phyloP scores from a whole-genome alignment of 345 rosid species.

The Eucalyptus rudis region DNA sequence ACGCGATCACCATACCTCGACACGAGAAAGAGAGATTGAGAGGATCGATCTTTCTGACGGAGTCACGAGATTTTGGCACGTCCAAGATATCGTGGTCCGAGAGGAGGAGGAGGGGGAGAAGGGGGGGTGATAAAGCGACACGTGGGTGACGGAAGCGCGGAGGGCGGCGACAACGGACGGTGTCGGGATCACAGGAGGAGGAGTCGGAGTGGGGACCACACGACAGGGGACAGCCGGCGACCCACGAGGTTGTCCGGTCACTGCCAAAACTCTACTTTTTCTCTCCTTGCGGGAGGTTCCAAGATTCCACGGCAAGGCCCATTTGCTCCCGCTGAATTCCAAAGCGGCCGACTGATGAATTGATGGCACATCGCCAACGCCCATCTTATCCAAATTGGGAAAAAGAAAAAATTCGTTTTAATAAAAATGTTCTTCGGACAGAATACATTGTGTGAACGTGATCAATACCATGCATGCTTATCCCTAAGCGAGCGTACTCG shows the following conservation, averaged over 20 bases:
- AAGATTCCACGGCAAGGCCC: background rate
- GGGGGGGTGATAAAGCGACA: no score
- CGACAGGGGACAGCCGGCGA: background rate
- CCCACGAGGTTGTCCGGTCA: background rate
- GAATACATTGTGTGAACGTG: background rate
- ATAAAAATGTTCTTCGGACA: background rate
- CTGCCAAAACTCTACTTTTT: background rate
- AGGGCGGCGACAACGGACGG: background rate
- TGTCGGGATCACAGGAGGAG: background rate
- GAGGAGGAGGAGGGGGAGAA: background rate
- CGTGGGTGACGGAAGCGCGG: no score
- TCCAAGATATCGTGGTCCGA: background rate
- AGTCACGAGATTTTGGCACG: background rate
- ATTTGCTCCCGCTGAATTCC: background rate
- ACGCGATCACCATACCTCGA: no score
- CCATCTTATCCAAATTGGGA: background rate
- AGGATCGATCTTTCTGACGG: background rate
- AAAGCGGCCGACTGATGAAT: background rate
- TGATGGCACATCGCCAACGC: background rate
- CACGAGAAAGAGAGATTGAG: background rate
- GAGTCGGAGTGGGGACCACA: background rate
- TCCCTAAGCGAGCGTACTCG: background rate
- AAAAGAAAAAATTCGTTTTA: background rate
- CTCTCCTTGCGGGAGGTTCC: background rate
- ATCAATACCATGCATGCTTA: background rate